phyloP scores from a whole-genome alignment of 257 asterid genomes.

The Jaltomata sinuosa region DNA sequence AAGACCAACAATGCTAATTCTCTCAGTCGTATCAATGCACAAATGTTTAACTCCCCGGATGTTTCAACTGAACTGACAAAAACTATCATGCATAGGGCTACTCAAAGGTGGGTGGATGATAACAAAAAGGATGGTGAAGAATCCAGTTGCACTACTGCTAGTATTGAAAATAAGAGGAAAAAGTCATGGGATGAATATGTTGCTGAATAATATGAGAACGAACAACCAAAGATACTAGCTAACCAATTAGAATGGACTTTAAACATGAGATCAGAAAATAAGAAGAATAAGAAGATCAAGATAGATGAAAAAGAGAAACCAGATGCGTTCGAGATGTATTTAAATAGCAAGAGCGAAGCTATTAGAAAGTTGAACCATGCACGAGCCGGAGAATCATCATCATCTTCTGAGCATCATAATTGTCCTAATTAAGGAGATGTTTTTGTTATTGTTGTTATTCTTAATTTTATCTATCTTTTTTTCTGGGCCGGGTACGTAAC shows the following conservation, averaged over 20 bases:
- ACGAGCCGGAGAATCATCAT: too few relatives aligned
- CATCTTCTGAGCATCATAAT: too few relatives aligned
- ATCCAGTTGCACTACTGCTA: too few relatives aligned
- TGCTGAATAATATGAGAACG: not conserved
- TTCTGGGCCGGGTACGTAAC: too few relatives aligned
- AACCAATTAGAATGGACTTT: not conserved
- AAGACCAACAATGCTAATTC: not conserved
- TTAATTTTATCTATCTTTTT: too few relatives aligned
- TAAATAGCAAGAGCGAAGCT: too few relatives aligned
- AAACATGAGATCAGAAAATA: not conserved
- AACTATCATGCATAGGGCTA: not conserved
- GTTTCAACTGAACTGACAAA: not conserved
- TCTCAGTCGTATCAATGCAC: not conserved
- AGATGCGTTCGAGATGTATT: too few relatives aligned
- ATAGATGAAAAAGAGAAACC: too few relatives aligned
- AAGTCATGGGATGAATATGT: not conserved
- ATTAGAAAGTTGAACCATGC: too few relatives aligned
- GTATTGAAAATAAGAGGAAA: not conserved
- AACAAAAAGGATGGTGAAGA: not conserved
- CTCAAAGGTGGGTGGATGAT: not conserved
- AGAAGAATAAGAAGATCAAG: too few relatives aligned
- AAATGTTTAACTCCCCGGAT: not conserved
- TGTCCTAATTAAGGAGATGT: too few relatives aligned
- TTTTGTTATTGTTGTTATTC: too few relatives aligned
- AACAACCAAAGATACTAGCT: not conserved